These are phyloP conservation scores for Pseudogymnoascus sp. DNA, from an alignment of 2,329 filamentous ascomycete genomes.

Conservation along the genomic window DNA sequence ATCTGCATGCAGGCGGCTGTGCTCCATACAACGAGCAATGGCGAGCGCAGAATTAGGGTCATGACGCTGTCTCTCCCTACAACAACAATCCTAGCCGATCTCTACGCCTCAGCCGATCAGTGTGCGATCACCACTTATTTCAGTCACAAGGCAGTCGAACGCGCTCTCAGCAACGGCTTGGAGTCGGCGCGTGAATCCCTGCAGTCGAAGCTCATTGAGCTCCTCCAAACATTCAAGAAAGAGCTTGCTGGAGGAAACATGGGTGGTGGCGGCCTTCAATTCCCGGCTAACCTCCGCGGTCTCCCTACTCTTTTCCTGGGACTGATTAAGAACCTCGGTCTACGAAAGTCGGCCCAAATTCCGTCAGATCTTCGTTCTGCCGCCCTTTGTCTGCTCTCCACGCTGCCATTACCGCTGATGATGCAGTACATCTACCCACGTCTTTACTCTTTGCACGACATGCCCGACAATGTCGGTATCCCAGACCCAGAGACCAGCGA, in stretches of 20 bases:
- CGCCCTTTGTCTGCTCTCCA: conserved; percentile 87
- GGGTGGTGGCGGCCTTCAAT: conserved; percentile 82
- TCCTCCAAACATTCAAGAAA: conserved; percentile 92
- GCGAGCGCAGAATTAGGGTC: conserved; percentile 88
- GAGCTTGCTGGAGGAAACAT: conserved; percentile 93
- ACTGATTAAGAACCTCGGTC: conserved; percentile 89
- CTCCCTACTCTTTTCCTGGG: conserved; percentile 87
- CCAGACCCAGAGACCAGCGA: conserved; percentile 80
- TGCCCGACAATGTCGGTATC: conserved; percentile 86
- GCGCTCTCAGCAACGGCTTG: conserved; percentile 73
- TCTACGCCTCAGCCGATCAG: conserved; percentile 93
- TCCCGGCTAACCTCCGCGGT: conserved; percentile 83
- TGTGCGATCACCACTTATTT: conserved; percentile 89
- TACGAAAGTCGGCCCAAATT: conserved; percentile 87
- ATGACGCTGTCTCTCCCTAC: conserved; percentile 89
- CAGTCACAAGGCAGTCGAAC: conserved; percentile 94
- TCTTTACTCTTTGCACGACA: conserved; percentile 84
- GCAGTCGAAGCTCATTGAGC: conserved; percentile 83
- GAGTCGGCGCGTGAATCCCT: conserved; percentile 86
- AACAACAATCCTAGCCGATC: conserved; percentile 78
- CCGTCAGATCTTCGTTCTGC: conserved; percentile 89
- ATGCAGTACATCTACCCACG: conserved; percentile 88
- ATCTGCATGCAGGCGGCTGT: conserved; percentile 92
- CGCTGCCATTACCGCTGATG: conserved; percentile 77
- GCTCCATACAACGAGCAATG: conserved; percentile 94